Evolutionary conservation across 495 filamentous ascomycete genomes (phyloP), one percentile per base, ranked within the genome.

Genomic region (Thermochaetoides thermophila): DNA sequence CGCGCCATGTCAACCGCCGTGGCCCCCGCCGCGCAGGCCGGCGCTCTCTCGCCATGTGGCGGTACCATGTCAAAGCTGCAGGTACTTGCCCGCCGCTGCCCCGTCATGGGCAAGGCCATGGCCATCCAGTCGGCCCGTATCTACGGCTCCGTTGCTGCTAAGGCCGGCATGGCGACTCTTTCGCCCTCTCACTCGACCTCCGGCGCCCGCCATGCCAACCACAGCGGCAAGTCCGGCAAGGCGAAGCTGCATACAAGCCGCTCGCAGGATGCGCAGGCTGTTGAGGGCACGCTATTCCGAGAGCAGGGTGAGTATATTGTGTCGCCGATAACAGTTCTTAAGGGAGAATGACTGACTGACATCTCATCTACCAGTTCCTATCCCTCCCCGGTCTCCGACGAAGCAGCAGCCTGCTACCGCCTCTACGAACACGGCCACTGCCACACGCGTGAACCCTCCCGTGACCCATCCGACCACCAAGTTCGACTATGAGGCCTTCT

Each of bases 41-140:
- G n/a, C n/a, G 61, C 21, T 6, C 21, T 67, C 31, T 84, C 76
- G 29, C 76, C 75, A 17, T 79, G 84, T 41, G 87, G 85, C 31
- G 83, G 86, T 42, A 82, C 78, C 55, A 94, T 96, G 74, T 93
- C 85, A 46, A 96, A 95, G 61, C 72, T 97, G 43, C 91, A 95
- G 67, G 73, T 89, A 32, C 71, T 92, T 42, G 89, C 85, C 43
- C 79, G 83, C 48, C 84, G 89, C 46, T 97, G 89, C 74, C 89
- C 89, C 37, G 74, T 97, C 53, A 97, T 97, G 89, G 86, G 84
- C 55, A 94, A 94, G 66, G 89, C 89, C 27, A 69, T 97, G 46
- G 82, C 83, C 28, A 75, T 93, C 13, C 87, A 94, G 66, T 79
- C 79, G 48, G 57, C 61, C 36, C 66, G 67, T 50, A 48, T 61